Base-by-base conservation (phyloP, 441 rosid genomes). In the Omphalea diandra region DNA sequence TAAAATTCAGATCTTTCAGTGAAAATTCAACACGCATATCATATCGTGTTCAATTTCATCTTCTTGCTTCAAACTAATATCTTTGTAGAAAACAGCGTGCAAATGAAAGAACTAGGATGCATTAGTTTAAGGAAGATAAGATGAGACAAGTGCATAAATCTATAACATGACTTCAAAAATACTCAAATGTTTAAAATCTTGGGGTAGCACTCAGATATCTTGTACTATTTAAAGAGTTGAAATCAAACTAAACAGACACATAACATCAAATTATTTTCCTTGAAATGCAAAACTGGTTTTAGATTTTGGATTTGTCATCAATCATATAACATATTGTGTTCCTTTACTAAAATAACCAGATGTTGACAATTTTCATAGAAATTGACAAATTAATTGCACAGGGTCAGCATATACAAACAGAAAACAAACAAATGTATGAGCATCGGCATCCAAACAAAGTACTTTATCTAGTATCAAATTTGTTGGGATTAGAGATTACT, bases 401-500 rank as follows among this genome's bases (percentile, higher is more conserved):
- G 4, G 4, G 8, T 40, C 22, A n/a, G 67, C 47, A 36, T 7
- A 36, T 38, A 20, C 10, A 62, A 52, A 33, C 12, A 29, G 50
- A 33, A 62, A 52, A 33, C 12, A 29, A 40, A 33, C 2, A 49
- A 50, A 62, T 46, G 31, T 26, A 49, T 9, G 18, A n/a, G 60
- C 2, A 57, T 20, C 38, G 15, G 8, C 65, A 69, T 22, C 15
- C 15, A 69, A 35, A 4, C 35, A 15, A 43, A 67, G 29, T 46
- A 52, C 10, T 26, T 50, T 38, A 58, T 20, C 9, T 33, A 40
- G 58, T 56, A 61, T 8, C 32, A 35, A 40, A 11, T 18, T 14
- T 52, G 64, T 4, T n/a, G 59, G 20, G 1, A 40, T 18, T 63
- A 75, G 66, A 80, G 57, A 67, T 69, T 24, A 77, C 97, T 77